phyloP scores from a whole-genome alignment of 2,329 filamentous ascomycete genomes.

The Sporothrix brasiliensis region DNA sequence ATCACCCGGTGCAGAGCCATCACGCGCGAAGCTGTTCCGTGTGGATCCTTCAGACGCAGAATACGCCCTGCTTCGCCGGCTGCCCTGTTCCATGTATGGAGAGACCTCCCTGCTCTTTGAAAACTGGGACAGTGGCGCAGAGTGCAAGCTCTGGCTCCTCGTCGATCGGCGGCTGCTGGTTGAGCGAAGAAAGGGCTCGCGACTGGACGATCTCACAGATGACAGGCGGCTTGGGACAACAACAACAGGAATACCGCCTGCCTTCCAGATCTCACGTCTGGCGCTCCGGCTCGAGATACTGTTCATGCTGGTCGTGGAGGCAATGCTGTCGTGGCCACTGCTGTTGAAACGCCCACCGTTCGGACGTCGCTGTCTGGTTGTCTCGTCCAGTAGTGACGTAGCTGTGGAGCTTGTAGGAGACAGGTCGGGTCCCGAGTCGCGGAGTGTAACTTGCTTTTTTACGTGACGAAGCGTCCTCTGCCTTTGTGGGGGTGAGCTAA shows the following conservation, averaged over 20 bases:
- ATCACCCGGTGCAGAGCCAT: conserved; percentile 48
- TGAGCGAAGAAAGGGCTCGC: conserved; percentile 60
- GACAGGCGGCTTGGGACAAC: conserved; percentile 63
- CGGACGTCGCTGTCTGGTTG: conserved; percentile 39
- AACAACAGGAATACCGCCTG: conserved; percentile 64
- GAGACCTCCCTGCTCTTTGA: conserved; percentile 49
- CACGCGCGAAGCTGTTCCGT: conserved; percentile 39
- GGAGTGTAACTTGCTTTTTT: conserved; percentile 57
- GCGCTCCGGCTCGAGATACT: conserved; percentile 59
- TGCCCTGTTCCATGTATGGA: conserved; percentile 49
- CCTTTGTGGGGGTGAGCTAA: conserved; percentile 54
- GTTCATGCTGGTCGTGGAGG: conserved; percentile 53
- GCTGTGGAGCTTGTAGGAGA: conserved; percentile 50
- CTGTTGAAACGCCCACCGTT: conserved; percentile 40
- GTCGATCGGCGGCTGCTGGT: conserved; percentile 62
- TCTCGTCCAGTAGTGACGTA: conserved; percentile 46
- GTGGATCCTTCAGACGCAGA: conserved; percentile 54
- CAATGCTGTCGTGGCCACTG: conserved; percentile 51
- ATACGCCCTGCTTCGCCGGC: conserved; percentile 48
- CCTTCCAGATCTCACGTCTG: conserved; percentile 62
- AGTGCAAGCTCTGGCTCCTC: conserved; percentile 56
- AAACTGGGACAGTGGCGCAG: conserved; percentile 49
- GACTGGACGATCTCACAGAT: conserved; percentile 54
- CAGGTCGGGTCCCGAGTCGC: conserved; percentile 51
- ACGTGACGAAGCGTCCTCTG: conserved; percentile 64